Percentiles rank a stretch among this genome's conserved stretches.
These are phyloP conservation scores for Suillus hirtellus DNA, from an alignment of 768 basidiomycete species.

Conservation along the genomic window DNA sequence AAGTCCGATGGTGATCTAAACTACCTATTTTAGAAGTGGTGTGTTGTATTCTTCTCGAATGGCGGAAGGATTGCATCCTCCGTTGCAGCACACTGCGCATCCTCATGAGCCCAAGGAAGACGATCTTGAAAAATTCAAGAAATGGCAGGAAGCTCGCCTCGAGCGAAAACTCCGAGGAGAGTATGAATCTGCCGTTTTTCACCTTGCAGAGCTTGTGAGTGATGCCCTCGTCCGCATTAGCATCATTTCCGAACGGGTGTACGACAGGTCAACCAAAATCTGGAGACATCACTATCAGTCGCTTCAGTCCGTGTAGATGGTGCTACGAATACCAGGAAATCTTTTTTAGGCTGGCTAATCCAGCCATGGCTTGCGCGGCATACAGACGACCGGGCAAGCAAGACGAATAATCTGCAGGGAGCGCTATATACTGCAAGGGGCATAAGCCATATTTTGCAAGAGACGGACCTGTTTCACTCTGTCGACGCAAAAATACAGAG, in stretches of 20 bases:
- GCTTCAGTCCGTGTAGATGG: conserved; percentile 83
- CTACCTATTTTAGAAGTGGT: no score
- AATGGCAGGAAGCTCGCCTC: conserved; percentile 79
- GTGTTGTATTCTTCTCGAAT: conserved; percentile 2
- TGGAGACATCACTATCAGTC: conserved; percentile 66
- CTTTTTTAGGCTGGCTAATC: conserved; percentile 82
- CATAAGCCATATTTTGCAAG: conserved; percentile 63
- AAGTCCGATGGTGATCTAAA: no score
- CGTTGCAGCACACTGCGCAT: conserved; percentile 54
- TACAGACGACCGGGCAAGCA: conserved; percentile 18
- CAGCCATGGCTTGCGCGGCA: conserved; percentile 53
- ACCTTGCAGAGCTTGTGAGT: conserved; percentile 65
- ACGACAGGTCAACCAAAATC: conserved; percentile 62
- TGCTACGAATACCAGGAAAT: conserved; percentile 66
- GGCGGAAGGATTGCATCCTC: conserved; percentile 38
- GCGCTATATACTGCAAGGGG: conserved; percentile 70
- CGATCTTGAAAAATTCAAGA: conserved; percentile 54
- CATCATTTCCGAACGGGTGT: conserved; percentile 9
- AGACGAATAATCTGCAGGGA: conserved; percentile 48
- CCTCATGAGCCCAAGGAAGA: conserved; percentile 54
- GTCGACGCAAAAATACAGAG: conserved; percentile 66
- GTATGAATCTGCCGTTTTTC: conserved; percentile 68
- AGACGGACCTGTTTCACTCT: conserved; percentile 75
- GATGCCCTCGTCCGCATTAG: not conserved
- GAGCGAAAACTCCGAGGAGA: conserved; percentile 69